These are phyloP conservation scores for Plasmodium adleri DNA, from an alignment of 169 alveolate genomes.

Conservation along the genomic window DNA sequence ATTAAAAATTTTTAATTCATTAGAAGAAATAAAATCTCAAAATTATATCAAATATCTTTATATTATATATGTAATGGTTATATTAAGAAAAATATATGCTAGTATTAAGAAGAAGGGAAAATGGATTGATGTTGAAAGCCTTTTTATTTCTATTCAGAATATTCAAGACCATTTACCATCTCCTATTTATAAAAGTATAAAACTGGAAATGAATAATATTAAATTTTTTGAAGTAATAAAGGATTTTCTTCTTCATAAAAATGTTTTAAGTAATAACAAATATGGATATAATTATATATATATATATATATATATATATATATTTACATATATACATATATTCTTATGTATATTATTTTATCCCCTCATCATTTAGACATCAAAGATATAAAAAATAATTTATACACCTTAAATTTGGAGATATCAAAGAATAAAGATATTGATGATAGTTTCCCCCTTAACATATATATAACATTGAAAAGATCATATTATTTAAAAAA, in stretches of 20 bases:
- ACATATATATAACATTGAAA: slow-evolving; percentile 14
- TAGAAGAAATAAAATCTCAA: slow-evolving; percentile 53
- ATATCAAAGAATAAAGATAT: not conserved
- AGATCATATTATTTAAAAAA: slow-evolving; percentile 49
- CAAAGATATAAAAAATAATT: slow-evolving; percentile 13
- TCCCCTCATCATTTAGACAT: not conserved
- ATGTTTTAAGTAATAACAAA: not conserved
- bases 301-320: not conserved
- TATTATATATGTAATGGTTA: slow-evolving; percentile 45
- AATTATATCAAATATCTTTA: slow-evolving; percentile 56
- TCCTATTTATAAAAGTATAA: slow-evolving; percentile 20
- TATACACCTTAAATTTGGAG: slow-evolving; percentile 4
- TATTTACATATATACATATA: not conserved
- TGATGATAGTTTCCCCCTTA: not conserved
- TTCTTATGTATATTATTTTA: not conserved
- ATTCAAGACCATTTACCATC: slow-evolving; percentile 20
- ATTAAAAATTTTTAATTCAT: slow-evolving; percentile 16
- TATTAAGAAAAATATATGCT: slow-evolving; percentile 49
- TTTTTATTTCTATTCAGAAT: slow-evolving; percentile 16
- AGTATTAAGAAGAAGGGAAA: slow-evolving; percentile 14
- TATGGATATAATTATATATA: not conserved
- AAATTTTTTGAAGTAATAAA: slow-evolving; percentile 3
- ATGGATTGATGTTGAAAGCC: slow-evolving; percentile 17
- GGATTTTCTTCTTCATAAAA: not conserved
- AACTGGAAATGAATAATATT: slow-evolving; percentile 16